A percentile compares a stretch with the other conserved stretches of the same genome.
Conservation (phyloP, 306 rosid genomes). For the Acacia acuminata region DNA sequence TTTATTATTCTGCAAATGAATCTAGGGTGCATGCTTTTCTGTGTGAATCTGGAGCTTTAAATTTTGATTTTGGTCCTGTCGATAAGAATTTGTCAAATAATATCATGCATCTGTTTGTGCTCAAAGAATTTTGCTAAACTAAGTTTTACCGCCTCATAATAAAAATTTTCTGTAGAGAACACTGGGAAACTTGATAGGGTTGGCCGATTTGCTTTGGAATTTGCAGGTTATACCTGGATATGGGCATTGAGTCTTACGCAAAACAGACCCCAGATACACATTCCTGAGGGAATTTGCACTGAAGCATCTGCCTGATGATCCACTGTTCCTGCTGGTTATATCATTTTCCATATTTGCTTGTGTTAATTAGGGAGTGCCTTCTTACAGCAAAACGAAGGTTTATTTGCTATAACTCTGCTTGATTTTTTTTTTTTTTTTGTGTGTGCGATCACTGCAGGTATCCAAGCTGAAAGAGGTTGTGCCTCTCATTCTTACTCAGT, state of each 20-base stretch:
- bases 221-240: constrained; percentile 95
- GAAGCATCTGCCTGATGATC: constrained; percentile 97
- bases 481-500: constrained; percentile 83
- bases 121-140: background rate
- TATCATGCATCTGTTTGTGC: constrained; percentile 25
- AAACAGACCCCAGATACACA: constrained; percentile 93
- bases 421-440: constrained; percentile 31
- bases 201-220: constrained; percentile 9
- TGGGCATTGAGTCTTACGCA: constrained; percentile 97
- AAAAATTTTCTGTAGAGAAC: constrained; percentile 8
- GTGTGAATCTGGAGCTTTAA: constrained; percentile 2
- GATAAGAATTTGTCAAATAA: background rate
- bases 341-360: constrained; percentile 30
- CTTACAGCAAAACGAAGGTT: constrained; percentile 4
- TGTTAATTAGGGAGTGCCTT: constrained; percentile 32
- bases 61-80: background rate
- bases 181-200: constrained; percentile 8
- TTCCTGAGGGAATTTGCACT: constrained; percentile 98
- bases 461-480: constrained; percentile 92
- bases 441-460: constrained; percentile 67
- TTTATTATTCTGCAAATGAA: background rate
- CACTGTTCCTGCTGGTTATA: constrained; percentile 85
- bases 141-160: background rate
- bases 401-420: constrained; percentile 18
- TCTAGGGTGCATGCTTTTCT: background rate